Evolutionary conservation across 352 stramenopile species (phyloP), one percentile per base, ranked within the genome.

Genomic region (Phytophthora citricola): DNA sequence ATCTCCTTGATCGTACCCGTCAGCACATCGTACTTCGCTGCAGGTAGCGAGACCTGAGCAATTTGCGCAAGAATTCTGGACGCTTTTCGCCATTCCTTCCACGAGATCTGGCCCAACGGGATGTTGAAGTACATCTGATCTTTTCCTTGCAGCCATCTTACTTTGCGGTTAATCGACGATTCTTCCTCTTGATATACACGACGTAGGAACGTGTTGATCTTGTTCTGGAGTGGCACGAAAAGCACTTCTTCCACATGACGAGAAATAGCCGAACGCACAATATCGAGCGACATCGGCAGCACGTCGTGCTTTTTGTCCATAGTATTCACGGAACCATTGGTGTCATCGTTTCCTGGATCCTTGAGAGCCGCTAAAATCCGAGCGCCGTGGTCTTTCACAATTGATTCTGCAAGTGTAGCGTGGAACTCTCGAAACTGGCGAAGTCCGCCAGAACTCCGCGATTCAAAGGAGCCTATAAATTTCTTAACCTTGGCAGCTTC

Each of bases 111-210:
- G 26, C 93, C 73, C 55, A 90, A 29, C 2, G 89, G 87, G 31
- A 96, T 96, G 50, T 95, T 93, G 62, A 93, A 96, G 57, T 94
- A 95, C 55, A 85, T 91, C 34, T 96, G 89, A 57, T 96, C 87
- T 74, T 96, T 96, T n/a, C 89, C 87, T 68, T 95, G 89, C 9
- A 96, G 71, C 87, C 87, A 96, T n/a, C 86, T 76, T 8, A 96
- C 75, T 53, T 95, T 95, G 9, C 87, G 84, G 63, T 93, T 95
- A 51, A 96, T 81, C 6, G 76, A 75, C 0, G 85, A 71, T 27
- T 96, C 89, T 49, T 94, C 89, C 49, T 93, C 87, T 8, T 89
- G 76, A 58, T 89, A 90, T 4, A 76, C 62, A 6, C 83, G 84
- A 11, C 81, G 85, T 34, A 96, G 38, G 7, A 85, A 80, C 0